phyloP scores from a whole-genome alignment of 768 basidiomycete species.

The Panaeolus cyanescens region DNA sequence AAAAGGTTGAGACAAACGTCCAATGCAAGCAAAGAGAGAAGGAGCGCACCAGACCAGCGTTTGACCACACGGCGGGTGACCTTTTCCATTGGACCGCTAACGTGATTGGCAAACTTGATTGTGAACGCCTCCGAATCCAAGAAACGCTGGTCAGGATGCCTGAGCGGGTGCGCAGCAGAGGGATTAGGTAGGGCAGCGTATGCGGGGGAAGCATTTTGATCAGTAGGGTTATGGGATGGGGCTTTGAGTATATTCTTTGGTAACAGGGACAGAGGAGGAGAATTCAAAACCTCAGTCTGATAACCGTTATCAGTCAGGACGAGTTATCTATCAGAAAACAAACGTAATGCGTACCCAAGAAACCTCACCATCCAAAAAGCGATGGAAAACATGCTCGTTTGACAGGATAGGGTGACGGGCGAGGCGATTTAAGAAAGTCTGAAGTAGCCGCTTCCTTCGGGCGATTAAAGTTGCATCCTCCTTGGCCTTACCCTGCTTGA shows the following conservation, averaged over 20 bases:
- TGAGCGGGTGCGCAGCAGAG: constrained; percentile 84
- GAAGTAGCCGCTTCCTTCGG: constrained; percentile 89
- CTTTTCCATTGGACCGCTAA: constrained; percentile 93
- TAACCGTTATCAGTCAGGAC: constrained; percentile 2
- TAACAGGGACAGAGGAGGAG: constrained; percentile 85
- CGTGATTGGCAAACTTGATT: constrained; percentile 90
- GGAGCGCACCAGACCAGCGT: constrained; percentile 83
- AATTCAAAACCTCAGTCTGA: constrained; percentile 90
- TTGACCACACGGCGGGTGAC: constrained; percentile 91
- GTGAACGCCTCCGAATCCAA: constrained; percentile 96
- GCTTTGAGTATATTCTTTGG: constrained; percentile 97
- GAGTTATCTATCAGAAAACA: constrained; percentile 1
- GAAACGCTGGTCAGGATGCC: constrained; percentile 93
- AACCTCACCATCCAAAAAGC: constrained; percentile 93
- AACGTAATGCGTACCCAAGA: constrained; percentile 73
- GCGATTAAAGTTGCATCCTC: constrained; percentile 94
- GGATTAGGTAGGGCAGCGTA: constrained; percentile 90
- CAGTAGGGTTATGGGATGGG: constrained; percentile 92
- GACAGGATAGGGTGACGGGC: constrained; percentile 93
- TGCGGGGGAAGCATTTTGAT: constrained; percentile 67
- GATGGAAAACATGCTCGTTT: constrained; percentile 94
- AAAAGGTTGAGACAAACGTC: constrained; percentile 6
- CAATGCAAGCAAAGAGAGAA: constrained; percentile 7
- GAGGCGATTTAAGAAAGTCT: constrained; percentile 91
- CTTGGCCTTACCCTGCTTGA: constrained; percentile 95